A percentile compares a stretch with the other conserved stretches of the same genome.
phyloP scores from a whole-genome alignment of 306 rosid species.

The Glycine latifolia region DNA sequence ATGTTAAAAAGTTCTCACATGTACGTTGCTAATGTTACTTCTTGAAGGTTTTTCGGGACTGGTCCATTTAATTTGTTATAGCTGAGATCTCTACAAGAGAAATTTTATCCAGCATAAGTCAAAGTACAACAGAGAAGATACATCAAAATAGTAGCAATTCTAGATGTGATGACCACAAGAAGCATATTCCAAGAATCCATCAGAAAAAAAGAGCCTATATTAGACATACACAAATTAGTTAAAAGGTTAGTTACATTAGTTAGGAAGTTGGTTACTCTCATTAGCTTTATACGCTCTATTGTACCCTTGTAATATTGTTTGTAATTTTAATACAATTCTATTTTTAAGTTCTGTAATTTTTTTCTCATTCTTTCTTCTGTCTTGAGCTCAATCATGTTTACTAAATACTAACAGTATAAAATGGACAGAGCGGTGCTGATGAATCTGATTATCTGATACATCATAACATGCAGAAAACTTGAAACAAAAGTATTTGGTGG shows the following conservation, averaged over 20 bases:
- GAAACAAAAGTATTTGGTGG: conserved; percentile 8
- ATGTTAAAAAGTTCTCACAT: conserved; percentile 51
- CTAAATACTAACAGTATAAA: no score
- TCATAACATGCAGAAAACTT: not conserved
- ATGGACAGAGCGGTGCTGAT: no score
- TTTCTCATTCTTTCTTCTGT: no score
- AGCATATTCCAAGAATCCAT: not conserved
- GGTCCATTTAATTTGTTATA: conserved; percentile 62
- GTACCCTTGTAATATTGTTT: no score
- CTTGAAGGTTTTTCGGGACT: conserved; percentile 41
- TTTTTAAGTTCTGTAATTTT: no score
- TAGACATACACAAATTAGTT: no score
- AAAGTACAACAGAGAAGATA: not conserved
- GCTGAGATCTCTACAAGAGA: conserved; percentile 71
- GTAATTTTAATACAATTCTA: no score
- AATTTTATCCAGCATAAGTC: not conserved
- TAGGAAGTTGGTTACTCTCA: no score
- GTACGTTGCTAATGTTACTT: not conserved
- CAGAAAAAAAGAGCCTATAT: not conserved
- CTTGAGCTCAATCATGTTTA: no score
- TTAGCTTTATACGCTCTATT: no score
- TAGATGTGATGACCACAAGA: not conserved
- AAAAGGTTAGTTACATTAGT: no score
- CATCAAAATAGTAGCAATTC: not conserved
- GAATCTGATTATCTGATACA: no score